Evolutionary conservation across 2,329 filamentous ascomycete species (phyloP).

Genomic region (Metarhizium rileyi): DNA sequence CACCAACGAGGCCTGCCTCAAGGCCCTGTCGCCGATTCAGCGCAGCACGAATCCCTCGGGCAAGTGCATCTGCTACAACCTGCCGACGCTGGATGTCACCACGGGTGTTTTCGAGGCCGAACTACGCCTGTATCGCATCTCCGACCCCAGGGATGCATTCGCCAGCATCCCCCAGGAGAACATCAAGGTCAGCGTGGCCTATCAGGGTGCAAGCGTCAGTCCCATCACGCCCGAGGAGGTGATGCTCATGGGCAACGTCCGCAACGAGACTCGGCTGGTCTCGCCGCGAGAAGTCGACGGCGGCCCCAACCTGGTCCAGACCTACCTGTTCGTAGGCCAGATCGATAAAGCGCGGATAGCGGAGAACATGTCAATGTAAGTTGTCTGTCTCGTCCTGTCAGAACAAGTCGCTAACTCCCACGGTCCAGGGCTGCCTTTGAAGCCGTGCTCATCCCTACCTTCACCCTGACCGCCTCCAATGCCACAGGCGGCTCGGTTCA

Average conservation of each 20-base stretch:
- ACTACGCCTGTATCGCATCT: slow-evolving; percentile 62
- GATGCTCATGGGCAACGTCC: slow-evolving; percentile 15
- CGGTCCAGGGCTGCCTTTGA: slow-evolving; percentile 44
- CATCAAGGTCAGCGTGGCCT: slow-evolving; percentile 45
- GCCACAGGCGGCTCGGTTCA: slow-evolving; percentile 40
- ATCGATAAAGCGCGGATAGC: slow-evolving; percentile 50
- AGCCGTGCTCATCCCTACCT: slow-evolving; percentile 55
- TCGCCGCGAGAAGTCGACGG: not conserved
- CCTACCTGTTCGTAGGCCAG: slow-evolving; percentile 59
- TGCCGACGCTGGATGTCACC: slow-evolving; percentile 57
- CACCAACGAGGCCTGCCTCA: slow-evolving; percentile 49
- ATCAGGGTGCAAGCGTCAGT: slow-evolving; percentile 37
- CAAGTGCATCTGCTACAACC: slow-evolving; percentile 73
- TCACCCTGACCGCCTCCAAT: slow-evolving; percentile 53
- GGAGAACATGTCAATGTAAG: slow-evolving; percentile 51
- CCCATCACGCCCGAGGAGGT: slow-evolving; percentile 17
- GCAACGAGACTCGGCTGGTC: slow-evolving; percentile 9
- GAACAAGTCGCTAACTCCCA: not conserved
- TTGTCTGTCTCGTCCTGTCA: slow-evolving; percentile 3
- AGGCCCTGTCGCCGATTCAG: slow-evolving; percentile 43
- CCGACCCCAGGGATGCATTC: slow-evolving; percentile 45
- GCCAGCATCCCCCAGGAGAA: slow-evolving; percentile 39
- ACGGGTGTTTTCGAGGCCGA: slow-evolving; percentile 70
- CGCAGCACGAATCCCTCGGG: slow-evolving; percentile 63
- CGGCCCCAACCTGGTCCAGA: slow-evolving; percentile 41